Evolutionary conservation across 179 eudicot genomes (phyloP).

Genomic region (Monotropa hypopitys): DNA sequence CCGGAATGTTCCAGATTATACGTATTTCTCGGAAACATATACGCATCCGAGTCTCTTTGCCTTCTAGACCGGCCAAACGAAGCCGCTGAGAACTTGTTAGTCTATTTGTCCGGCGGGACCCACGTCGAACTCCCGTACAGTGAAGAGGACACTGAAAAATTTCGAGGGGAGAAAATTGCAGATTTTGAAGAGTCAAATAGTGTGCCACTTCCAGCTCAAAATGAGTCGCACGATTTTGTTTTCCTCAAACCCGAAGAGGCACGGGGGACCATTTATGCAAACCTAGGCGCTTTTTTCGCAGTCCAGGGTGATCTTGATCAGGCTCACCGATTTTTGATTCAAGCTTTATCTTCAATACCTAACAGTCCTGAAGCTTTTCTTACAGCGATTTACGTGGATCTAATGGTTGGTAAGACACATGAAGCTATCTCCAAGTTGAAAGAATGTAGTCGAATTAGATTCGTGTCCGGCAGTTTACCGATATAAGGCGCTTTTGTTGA

Average conservation of each 20-base stretch:
- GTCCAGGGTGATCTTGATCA: constrained; percentile 62
- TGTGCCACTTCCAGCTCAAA: constrained; percentile 16
- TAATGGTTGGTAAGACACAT: constrained; percentile 39
- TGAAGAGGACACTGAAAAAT: constrained; percentile 58
- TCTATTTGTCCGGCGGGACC: constrained; percentile 40
- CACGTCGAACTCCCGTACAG: constrained; percentile 50
- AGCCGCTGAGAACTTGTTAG: constrained; percentile 65
- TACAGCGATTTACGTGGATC: constrained; percentile 59
- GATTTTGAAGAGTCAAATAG: constrained; percentile 48
- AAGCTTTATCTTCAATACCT: constrained; percentile 46
- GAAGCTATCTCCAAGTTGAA: constrained; percentile 66
- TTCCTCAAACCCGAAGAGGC: constrained; percentile 70
- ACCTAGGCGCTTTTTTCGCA: constrained; percentile 47
- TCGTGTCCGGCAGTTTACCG: constrained; percentile 30
- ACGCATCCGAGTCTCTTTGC: constrained; percentile 90
- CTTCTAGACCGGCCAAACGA: constrained; percentile 62
- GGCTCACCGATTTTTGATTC: constrained; percentile 38
- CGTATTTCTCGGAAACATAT: constrained; percentile 54
- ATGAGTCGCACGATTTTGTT: constrained; percentile 26
- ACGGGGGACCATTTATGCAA: constrained; percentile 48
- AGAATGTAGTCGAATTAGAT: constrained; percentile 41
- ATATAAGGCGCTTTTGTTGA: constrained; percentile 33
- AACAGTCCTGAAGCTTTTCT: constrained; percentile 47
- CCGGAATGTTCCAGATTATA: constrained; percentile 58
- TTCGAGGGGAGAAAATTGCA: constrained; percentile 38